phyloP scores from a whole-genome alignment of 2,329 filamentous ascomycete species.

The Paecilomyces sp. region DNA sequence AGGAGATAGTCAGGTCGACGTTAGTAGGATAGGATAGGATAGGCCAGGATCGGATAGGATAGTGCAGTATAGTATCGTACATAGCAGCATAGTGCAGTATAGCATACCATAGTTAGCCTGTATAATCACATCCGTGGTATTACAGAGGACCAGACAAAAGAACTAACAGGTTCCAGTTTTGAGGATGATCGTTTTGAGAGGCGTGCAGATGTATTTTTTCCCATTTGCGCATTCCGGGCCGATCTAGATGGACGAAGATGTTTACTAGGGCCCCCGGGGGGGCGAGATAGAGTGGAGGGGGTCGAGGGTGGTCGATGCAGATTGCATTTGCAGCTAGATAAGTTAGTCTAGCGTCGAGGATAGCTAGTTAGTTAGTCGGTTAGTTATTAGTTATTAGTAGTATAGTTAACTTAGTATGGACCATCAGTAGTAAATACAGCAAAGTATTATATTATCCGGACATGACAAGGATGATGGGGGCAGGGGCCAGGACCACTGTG shows the following conservation, averaged over 20 bases:
- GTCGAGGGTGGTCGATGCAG: not conserved
- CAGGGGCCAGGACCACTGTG: not conserved
- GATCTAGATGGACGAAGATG: slow-evolving; percentile 31
- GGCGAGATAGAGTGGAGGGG: slow-evolving; percentile 1
- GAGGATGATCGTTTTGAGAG: slow-evolving; percentile 31
- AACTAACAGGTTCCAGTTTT: slow-evolving; percentile 15
- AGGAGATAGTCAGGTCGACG: slow-evolving; percentile 4
- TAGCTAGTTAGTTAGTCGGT: too few relatives aligned
- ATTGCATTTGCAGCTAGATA: too few relatives aligned
- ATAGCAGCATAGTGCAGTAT: too few relatives aligned
- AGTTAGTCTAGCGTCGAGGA: too few relatives aligned
- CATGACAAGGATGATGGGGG: not conserved
- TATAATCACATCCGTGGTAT: too few relatives aligned
- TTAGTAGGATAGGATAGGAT: too few relatives aligned
- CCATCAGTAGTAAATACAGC: too few relatives aligned
- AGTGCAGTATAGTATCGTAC: too few relatives aligned
- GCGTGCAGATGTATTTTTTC: slow-evolving; percentile 34
- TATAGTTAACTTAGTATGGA: too few relatives aligned
- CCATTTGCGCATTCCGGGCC: slow-evolving; percentile 34
- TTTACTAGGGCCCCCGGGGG: not conserved
- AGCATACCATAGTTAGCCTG: too few relatives aligned
- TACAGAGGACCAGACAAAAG: slow-evolving; percentile 1
- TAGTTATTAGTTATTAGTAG: too few relatives aligned
- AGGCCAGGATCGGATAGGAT: too few relatives aligned
- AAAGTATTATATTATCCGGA: not conserved